Conservation (phyloP, 306 rosid genomes). For the Amphicarpaea edgeworthii region DNA sequence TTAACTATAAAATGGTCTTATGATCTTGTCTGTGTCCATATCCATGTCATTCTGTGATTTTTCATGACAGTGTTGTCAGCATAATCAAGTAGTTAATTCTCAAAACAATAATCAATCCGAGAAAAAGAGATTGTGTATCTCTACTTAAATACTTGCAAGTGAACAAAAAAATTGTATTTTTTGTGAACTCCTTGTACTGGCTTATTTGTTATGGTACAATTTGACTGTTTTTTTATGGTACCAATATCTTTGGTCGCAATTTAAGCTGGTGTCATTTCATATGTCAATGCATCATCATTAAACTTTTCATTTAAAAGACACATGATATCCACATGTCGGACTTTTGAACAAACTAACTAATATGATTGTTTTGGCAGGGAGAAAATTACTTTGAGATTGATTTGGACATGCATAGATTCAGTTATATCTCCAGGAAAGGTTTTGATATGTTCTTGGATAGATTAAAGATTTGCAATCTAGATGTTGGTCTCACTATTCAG, state of each 20-base stretch:
- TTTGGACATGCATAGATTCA: slow-evolving; percentile 86
- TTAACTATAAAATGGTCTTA: background rate
- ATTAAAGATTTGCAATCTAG: slow-evolving; percentile 70
- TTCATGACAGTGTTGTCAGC: no score
- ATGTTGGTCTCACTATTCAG: slow-evolving; percentile 89
- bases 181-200: slow-evolving; percentile 8
- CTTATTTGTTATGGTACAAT: background rate
- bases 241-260: slow-evolving; percentile 27
- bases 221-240: background rate
- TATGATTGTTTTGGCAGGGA: slow-evolving; percentile 55
- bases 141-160: background rate
- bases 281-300: no score
- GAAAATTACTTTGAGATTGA: slow-evolving; percentile 85
- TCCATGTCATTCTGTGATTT: no score
- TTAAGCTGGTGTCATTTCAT: slow-evolving; percentile 23
- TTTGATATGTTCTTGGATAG: slow-evolving; percentile 76
- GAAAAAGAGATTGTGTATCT: background rate
- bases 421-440: slow-evolving; percentile 87
- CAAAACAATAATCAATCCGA: background rate
- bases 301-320: slow-evolving; percentile 6
- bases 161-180: background rate
- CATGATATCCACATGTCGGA: background rate
- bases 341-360: slow-evolving; percentile 13
- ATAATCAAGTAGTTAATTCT: slow-evolving; percentile 17
- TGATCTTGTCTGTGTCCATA: no score